Evolutionary conservation across 73 alveolate genomes (phyloP).

Genomic region (Paramecium sonneborni): DNA sequence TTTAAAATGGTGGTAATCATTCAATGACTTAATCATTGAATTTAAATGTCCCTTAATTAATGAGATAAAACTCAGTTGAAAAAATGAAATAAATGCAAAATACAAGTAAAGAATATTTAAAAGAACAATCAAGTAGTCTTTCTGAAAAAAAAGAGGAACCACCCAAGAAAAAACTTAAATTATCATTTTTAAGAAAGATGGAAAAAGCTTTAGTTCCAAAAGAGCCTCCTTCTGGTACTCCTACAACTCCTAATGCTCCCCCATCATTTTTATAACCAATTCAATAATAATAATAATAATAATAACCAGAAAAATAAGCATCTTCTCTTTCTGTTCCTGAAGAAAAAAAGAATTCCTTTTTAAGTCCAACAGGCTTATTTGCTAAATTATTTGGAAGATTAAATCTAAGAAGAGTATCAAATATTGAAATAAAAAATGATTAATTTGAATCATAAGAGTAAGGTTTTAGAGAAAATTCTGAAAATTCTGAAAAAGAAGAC

Average conservation of each 20-base stretch:
- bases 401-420: constrained; percentile 41
- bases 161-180: constrained; percentile 33
- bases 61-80: constrained; percentile 2
- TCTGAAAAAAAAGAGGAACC: constrained; percentile 14
- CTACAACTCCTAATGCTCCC: neutral
- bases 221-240: constrained; percentile 18
- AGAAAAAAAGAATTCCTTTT: neutral
- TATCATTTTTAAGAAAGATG: constrained; percentile 6
- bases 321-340: neutral
- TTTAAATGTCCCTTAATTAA: neutral
- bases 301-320: neutral
- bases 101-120: neutral
- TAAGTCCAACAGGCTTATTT: neutral
- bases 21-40: constrained; percentile 18
- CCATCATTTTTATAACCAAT: neutral
- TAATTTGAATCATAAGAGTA: constrained; percentile 13
- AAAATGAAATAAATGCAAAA: neutral
- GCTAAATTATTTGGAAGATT: constrained; percentile 5
- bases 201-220: constrained; percentile 19
- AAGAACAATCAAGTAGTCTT: neutral
- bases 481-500: neutral
- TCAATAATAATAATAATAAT: neutral
- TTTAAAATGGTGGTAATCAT: neutral
- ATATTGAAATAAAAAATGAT: constrained; percentile 45
- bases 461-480: constrained; percentile 1